A percentile compares a stretch with the other conserved stretches of the same genome.
Conservation (phyloP, 176 grass and related monocot species). For the Microstegium vimineum region DNA sequence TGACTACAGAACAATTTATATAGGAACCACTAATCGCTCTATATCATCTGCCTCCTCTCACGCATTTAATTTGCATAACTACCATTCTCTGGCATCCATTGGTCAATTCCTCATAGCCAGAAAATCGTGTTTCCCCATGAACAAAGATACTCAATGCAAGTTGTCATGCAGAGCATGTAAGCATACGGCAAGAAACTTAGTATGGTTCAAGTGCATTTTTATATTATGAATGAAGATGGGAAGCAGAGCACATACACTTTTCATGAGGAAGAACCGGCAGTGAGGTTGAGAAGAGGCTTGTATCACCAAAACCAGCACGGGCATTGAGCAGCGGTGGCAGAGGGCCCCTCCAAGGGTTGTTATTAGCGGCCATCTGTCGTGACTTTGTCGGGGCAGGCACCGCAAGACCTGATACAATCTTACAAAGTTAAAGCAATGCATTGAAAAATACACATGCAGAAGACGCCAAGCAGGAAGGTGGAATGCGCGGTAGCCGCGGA, state of each 20-base stretch:
- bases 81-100: not conserved
- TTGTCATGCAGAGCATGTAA: not conserved
- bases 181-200: not conserved
- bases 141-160: not conserved
- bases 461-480: not conserved
- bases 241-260: conserved; percentile 55
- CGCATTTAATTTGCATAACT: not conserved
- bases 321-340: not conserved
- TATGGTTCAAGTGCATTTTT: not conserved
- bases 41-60: not conserved
- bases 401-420: conserved; percentile 18
- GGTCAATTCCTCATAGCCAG: not conserved
- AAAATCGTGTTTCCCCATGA: not conserved
- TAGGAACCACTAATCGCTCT: not conserved
- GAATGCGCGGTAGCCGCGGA: not conserved
- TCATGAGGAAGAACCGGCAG: conserved; percentile 71
- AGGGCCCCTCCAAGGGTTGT: conserved; percentile 38
- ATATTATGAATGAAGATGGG: not conserved
- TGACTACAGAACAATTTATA: not conserved
- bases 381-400: conserved; percentile 27
- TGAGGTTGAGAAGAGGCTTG: conserved; percentile 86
- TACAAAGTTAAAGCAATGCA: not conserved
- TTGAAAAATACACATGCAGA: not conserved
- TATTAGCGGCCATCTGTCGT: conserved; percentile 20
- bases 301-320: conserved; percentile 35